A percentile compares a stretch with the other conserved stretches of the same genome.
Evolutionary conservation across 1,284 basidiomycete genomes (phyloP).

Genomic region (Cryptococcus sp.): DNA sequence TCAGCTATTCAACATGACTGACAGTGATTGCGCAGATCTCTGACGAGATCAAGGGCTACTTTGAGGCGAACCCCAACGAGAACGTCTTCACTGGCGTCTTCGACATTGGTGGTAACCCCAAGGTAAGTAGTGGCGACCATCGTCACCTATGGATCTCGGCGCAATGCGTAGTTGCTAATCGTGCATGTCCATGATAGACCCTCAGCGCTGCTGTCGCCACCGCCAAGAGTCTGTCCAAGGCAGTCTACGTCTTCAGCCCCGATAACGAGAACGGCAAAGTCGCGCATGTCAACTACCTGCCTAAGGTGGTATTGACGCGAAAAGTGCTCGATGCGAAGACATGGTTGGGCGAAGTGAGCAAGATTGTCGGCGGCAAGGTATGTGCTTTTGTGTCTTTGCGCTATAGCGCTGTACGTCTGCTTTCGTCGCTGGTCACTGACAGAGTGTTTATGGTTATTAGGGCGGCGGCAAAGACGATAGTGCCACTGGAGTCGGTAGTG

Average conservation of each 20-base stretch:
- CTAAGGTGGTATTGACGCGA: slow-evolving; percentile 60
- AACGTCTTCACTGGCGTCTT: slow-evolving; percentile 69
- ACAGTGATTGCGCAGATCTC: slow-evolving; percentile 60
- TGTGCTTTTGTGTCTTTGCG: slow-evolving; percentile 21
- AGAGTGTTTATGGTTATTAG: slow-evolving; percentile 51
- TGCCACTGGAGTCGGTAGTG: slow-evolving; percentile 79
- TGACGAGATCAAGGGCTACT: slow-evolving; percentile 69
- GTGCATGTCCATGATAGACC: slow-evolving; percentile 11
- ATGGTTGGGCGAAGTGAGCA: slow-evolving; percentile 78
- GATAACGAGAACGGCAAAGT: slow-evolving; percentile 73
- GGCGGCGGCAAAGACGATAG: slow-evolving; percentile 90
- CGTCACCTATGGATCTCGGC: background rate
- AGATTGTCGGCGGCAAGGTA: slow-evolving; percentile 85
- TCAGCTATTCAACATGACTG: slow-evolving; percentile 1
- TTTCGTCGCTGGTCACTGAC: background rate
- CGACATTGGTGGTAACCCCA: slow-evolving; percentile 72
- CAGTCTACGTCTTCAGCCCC: slow-evolving; percentile 83
- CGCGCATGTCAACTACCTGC: slow-evolving; percentile 83
- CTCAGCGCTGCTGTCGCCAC: slow-evolving; percentile 67
- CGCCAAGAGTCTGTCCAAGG: slow-evolving; percentile 72
- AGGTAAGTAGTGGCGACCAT: slow-evolving; percentile 57
- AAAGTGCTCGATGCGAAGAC: slow-evolving; percentile 72
- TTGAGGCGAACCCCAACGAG: slow-evolving; percentile 72
- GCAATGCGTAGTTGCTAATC: background rate
- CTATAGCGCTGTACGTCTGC: background rate